These are phyloP conservation scores for Plasmodium falciparum DNA, from an alignment of 169 alveolate genomes.

Conservation along the genomic window DNA sequence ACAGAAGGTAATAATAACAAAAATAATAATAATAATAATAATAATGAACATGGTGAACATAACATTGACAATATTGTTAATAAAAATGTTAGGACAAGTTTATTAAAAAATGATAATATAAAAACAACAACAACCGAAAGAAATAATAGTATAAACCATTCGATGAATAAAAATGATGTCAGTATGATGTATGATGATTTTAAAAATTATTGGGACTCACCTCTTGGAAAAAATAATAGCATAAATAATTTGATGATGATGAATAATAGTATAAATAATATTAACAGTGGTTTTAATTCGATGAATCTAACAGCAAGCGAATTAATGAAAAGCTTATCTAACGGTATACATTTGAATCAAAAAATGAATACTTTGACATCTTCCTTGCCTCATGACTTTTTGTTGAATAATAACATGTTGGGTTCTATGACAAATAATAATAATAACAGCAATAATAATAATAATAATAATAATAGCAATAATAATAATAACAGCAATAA, in stretches of 20 bases:
- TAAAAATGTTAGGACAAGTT: neutral
- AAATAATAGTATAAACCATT: neutral
- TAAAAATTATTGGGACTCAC: constrained; percentile 53
- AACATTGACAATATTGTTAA: neutral
- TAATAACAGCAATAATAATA: constrained; percentile 7
- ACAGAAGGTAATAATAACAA: neutral
- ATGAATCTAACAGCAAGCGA: neutral
- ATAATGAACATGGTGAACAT: neutral
- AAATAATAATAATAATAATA: neutral
- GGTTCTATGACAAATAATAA: neutral
- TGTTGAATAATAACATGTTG: neutral
- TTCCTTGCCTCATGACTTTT: constrained; percentile 19
- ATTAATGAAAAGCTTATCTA: neutral
- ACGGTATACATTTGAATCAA: neutral
- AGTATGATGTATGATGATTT: constrained; percentile 41
- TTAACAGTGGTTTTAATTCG: no score
- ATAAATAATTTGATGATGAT: neutral
- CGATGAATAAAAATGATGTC: constrained; percentile 2
- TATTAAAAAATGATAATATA: no score
- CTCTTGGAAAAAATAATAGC: constrained; percentile 18
- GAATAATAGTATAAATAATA: no score
- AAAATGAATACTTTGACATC: constrained; percentile 2
- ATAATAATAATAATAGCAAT: neutral
- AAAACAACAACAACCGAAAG: no score
- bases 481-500: constrained; percentile 2